Conservation (phyloP, 345 rosid species). For the Hibiscus mutabilis region DNA sequence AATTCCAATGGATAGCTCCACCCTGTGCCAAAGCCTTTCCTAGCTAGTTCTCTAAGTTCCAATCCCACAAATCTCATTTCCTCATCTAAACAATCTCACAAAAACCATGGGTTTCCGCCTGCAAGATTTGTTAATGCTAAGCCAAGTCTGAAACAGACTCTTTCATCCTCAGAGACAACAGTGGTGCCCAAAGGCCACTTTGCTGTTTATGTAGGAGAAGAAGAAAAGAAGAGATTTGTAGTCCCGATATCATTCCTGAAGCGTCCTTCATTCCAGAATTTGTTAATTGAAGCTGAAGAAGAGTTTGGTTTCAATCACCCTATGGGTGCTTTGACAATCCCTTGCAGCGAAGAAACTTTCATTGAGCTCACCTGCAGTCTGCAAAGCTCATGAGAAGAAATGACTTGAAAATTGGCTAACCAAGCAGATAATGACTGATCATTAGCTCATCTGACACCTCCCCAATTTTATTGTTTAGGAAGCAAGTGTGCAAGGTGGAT, state of each 20-base stretch:
- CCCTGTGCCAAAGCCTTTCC: background rate
- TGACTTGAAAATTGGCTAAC: background rate
- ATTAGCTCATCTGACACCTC: background rate
- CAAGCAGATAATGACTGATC: too few relatives aligned
- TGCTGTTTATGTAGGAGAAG: too few relatives aligned
- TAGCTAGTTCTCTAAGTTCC: background rate
- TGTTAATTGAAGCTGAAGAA: conserved; percentile 25
- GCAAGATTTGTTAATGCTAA: background rate
- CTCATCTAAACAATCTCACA: background rate
- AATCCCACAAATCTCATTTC: background rate
- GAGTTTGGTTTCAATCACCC: too few relatives aligned
- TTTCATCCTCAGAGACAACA: too few relatives aligned
- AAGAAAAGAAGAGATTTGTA: too few relatives aligned
- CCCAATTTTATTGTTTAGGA: background rate
- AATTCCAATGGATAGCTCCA: background rate
- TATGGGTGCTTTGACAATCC: too few relatives aligned
- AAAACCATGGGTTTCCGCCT: background rate
- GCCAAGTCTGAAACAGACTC: background rate
- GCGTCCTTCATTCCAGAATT: too few relatives aligned
- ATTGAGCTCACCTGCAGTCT: too few relatives aligned
- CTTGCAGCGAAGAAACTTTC: too few relatives aligned
- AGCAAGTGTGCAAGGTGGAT: background rate
- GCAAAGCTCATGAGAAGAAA: too few relatives aligned
- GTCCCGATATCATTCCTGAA: too few relatives aligned
- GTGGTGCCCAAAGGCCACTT: too few relatives aligned